Evolutionary conservation across 345 rosid species (phyloP).

Genomic region (Jatropha curcas): DNA sequence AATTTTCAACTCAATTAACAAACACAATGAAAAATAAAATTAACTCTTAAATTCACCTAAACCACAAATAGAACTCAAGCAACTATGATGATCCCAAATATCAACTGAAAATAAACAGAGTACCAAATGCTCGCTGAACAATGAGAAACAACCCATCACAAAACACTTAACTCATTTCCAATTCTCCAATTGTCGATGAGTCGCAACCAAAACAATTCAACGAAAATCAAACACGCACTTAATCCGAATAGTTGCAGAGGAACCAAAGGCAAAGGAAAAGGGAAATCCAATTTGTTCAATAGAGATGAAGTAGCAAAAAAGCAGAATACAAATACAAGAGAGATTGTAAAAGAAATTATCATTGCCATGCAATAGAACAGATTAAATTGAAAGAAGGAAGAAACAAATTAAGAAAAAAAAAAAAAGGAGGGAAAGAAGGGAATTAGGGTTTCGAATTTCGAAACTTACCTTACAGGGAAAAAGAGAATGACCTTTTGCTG

Average conservation of each 20-base stretch:
- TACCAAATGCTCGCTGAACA: background rate
- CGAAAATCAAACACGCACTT: background rate
- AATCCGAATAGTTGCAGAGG: background rate
- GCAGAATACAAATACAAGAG: background rate
- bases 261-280: background rate
- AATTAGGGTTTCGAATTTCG: conserved; percentile 10
- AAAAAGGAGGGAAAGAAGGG: background rate
- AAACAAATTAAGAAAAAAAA: background rate
- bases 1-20: background rate
- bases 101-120: background rate
- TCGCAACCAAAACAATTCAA: background rate
- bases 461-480: conserved; percentile 9
- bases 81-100: background rate
- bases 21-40: background rate
- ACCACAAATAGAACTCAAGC: background rate
- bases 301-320: background rate
- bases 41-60: background rate
- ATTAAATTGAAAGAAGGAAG: too few relatives aligned
- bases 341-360: background rate
- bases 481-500: background rate
- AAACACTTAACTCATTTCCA: background rate
- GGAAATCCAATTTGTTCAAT: background rate
- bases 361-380: background rate
- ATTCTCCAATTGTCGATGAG: background rate
- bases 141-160: background rate